These are phyloP conservation scores for Lasiosphaeriaceae sp. DNA, from an alignment of 495 filamentous ascomycete genomes.

Conservation along the genomic window DNA sequence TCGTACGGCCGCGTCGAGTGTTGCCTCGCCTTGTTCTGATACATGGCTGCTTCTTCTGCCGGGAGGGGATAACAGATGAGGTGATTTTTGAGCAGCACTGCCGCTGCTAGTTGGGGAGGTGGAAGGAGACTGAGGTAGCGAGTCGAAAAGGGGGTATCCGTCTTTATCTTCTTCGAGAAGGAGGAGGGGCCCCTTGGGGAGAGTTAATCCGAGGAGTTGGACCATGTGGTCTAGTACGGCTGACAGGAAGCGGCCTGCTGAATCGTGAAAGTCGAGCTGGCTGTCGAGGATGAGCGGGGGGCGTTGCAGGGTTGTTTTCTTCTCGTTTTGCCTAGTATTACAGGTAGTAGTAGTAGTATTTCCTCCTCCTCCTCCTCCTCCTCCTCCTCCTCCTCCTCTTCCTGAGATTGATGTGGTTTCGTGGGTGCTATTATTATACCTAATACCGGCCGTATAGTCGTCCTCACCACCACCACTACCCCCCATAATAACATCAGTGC, in stretches of 20 bases:
- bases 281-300: neutral
- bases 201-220: slow-evolving; percentile 1
- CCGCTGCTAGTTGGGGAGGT: neutral
- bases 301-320: neutral
- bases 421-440: too few species aligned
- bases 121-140: neutral
- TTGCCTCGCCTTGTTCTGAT: neutral
- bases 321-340: too few species aligned
- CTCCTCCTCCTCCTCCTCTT: too few species aligned
- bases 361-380: neutral
- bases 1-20: slow-evolving; percentile 5
- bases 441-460: too few species aligned
- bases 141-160: slow-evolving; percentile 7
- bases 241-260: slow-evolving; percentile 10
- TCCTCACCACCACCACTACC: too few species aligned
- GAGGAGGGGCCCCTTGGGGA: slow-evolving; percentile 2
- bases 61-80: neutral
- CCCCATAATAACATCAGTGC: too few species aligned
- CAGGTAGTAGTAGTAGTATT: neutral
- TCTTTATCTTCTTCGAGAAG: slow-evolving; percentile 5
- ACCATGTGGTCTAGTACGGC: slow-evolving; percentile 11
- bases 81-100: neutral
- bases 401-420: too few species aligned
- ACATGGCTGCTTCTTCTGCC: neutral
- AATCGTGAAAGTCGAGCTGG: slow-evolving; percentile 5